Conservation (phyloP, 495 filamentous ascomycete genomes). For the Penicillium macrosclerotiorum region DNA sequence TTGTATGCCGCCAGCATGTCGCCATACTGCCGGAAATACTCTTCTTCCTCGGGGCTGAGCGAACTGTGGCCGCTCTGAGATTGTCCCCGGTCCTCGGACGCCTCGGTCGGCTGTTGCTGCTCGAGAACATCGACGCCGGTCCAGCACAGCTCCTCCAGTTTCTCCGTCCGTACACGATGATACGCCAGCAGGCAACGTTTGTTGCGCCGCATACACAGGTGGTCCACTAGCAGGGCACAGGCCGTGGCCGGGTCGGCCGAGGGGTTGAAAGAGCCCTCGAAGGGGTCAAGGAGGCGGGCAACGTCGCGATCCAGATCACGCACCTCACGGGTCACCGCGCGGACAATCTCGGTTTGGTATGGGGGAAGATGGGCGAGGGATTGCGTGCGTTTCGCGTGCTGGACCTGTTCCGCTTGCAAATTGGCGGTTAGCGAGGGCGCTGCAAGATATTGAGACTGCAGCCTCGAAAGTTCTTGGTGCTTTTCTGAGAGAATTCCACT, state of each 20-base stretch:
- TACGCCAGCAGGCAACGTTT: conserved; percentile 96
- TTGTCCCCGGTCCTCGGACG: conserved; percentile 18
- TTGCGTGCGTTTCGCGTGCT: conserved; percentile 96
- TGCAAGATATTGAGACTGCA: no score
- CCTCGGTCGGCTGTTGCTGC: conserved; percentile 43
- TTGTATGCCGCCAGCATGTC: conserved; percentile 96
- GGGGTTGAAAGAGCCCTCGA: conserved; percentile 81
- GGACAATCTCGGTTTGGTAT: conserved; percentile 91
- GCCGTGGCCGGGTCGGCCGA: conserved; percentile 79
- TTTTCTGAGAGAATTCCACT: conserved; percentile 9
- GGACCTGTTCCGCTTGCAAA: conserved; percentile 59
- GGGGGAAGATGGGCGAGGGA: conserved; percentile 83
- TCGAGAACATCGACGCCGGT: conserved; percentile 77
- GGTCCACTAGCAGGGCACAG: conserved; percentile 86
- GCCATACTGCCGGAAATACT: conserved; percentile 87
- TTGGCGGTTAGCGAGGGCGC: background rate
- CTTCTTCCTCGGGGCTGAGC: conserved; percentile 94
- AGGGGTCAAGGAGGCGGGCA: conserved; percentile 73
- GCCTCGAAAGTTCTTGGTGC: background rate
- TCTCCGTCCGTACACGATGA: conserved; percentile 84
- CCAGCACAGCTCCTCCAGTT: conserved; percentile 94
- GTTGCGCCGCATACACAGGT: conserved; percentile 91
- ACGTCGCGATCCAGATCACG: conserved; percentile 92
- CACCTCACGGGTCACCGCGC: conserved; percentile 83
- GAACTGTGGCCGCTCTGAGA: conserved; percentile 62